Evolutionary conservation across 768 basidiomycete genomes (phyloP), one percentile per base, ranked within the genome.

Genomic region (Auricularia sp.): DNA sequence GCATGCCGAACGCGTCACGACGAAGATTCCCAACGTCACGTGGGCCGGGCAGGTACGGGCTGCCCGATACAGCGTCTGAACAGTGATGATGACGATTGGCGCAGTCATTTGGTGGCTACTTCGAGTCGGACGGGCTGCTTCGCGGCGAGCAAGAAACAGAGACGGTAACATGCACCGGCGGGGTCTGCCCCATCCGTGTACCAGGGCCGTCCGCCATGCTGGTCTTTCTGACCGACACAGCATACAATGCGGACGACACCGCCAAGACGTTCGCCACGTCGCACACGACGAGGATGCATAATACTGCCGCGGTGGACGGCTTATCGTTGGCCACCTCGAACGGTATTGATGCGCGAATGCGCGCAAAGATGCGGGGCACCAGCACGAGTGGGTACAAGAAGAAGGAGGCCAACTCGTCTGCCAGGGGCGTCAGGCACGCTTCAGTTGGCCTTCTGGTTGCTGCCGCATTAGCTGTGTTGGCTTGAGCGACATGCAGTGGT

Each of bases 191-290:
- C 23, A 77, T 92, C 61, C 78, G 78, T 5, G 83, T 92, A 56
- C 81, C 83, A 36, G 87, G 88, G 0, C 90, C 91, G 0, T 83
- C 83, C 39, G 85, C 87, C 66, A 89, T 88, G 1, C 78, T 93
- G 53, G 87, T 93, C 65, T 90, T 90, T 78, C 75, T 92, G 35
- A 81, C 76, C 8, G 34, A 59, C 29, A 8, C 23, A 10, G 14
- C 47, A 18, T 51, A 51, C 47, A 8, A 51, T 16, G 5, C 47
- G 6, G 47, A 51, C 21, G 47, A 51, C 47, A 18, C 11, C 18
- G 18, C 18, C 6, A 16, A 51, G 47, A 51, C 47, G 6, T 51
- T 51, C 16, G 47, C 47, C 11, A 18, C 47, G 18, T 18, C 47
- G 10, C 47, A 51, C 16, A 51, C 47, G 21, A 51, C 47, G 11